Conservation (phyloP, 1,284 basidiomycete species). For the Pseudozyma flocculosa region DNA sequence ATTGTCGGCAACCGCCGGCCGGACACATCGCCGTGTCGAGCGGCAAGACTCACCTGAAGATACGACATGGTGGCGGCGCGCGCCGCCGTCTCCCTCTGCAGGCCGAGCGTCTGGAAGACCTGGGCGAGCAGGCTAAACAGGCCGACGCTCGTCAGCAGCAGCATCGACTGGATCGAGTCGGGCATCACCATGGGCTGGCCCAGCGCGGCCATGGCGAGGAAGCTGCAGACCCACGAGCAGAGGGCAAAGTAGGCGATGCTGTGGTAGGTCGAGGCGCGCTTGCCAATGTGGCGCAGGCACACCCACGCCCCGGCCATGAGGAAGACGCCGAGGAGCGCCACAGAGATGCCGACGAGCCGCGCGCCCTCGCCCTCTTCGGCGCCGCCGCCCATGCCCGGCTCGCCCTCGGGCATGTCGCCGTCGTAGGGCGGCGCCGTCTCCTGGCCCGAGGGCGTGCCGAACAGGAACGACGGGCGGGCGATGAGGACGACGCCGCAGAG, state of each 20-base stretch:
- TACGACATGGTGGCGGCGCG: constrained; percentile 36
- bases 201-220: constrained; percentile 50
- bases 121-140: constrained; percentile 37
- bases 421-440: constrained; percentile 19
- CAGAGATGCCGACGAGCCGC: constrained; percentile 57
- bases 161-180: constrained; percentile 7
- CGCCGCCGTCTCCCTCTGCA: constrained; percentile 40
- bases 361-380: constrained; percentile 12
- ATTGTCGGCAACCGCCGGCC: too few species aligned
- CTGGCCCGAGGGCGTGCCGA: constrained; percentile 12
- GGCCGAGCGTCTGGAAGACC: constrained; percentile 37
- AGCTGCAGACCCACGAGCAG: constrained; percentile 66
- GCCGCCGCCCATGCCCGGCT: constrained; percentile 1
- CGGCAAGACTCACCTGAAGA: constrained; percentile 12
- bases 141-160: constrained; percentile 29
- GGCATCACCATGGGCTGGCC: constrained; percentile 30
- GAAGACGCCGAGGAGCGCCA: constrained; percentile 66
- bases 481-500: constrained; percentile 69
- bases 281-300: constrained; percentile 70
- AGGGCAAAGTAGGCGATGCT: constrained; percentile 69
- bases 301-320: constrained; percentile 69
- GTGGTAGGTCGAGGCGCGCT: constrained; percentile 72
- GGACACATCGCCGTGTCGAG: too few species aligned
- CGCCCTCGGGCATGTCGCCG: constrained; percentile 10
- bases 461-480: constrained; percentile 36